Conservation (phyloP, 768 basidiomycete genomes). For the Auricularia sp. region DNA sequence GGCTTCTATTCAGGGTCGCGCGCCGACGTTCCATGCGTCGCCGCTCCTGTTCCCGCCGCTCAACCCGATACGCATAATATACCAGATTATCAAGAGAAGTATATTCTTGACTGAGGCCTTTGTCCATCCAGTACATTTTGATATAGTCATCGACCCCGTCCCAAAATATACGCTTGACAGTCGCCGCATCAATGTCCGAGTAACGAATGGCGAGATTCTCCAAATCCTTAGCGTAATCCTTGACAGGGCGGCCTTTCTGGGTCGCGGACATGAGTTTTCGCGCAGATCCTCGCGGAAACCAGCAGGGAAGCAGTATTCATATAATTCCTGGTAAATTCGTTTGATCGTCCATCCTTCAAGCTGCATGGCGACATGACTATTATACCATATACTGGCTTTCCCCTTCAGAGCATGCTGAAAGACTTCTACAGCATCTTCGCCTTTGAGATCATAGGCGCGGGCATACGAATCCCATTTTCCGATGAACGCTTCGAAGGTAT, state of each 20-base stretch:
- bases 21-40: constrained; percentile 13
- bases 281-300: constrained; percentile 20
- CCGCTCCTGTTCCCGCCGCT: not conserved
- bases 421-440: not conserved
- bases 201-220: constrained; percentile 27
- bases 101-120: constrained; percentile 20
- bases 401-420: constrained; percentile 20
- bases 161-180: constrained; percentile 27
- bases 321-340: constrained; percentile 25
- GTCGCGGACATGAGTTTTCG: constrained; percentile 14
- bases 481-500: not conserved
- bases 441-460: not conserved
- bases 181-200: constrained; percentile 18
- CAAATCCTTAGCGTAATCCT: constrained; percentile 26
- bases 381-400: constrained; percentile 25
- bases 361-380: constrained; percentile 18
- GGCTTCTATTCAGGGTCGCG: constrained; percentile 10
- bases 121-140: constrained; percentile 22
- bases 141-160: constrained; percentile 19
- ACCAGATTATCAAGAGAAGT: constrained; percentile 20
- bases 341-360: constrained; percentile 19
- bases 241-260: constrained; percentile 22
- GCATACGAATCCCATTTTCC: not conserved
- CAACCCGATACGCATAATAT: not conserved
- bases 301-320: constrained; percentile 29